These are phyloP conservation scores for Globisporangium okanoganense DNA, from an alignment of 352 stramenopile genomes.

Conservation along the genomic window DNA sequence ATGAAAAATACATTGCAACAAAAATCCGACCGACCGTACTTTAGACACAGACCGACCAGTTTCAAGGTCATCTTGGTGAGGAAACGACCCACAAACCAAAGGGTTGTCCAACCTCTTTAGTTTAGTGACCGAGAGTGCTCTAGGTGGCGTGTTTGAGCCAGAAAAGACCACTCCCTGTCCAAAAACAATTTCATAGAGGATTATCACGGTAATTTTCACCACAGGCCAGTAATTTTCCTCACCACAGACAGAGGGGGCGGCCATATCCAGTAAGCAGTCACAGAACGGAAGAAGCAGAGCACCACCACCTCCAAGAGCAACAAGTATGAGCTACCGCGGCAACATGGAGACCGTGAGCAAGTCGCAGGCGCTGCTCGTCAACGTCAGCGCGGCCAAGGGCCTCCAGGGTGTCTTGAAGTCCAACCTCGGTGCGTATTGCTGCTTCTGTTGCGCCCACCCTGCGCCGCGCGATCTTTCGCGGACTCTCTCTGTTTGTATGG, in stretches of 20 bases:
- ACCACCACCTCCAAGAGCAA: not conserved
- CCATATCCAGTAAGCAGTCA: not conserved
- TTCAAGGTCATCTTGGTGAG: no score
- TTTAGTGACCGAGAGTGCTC: no score
- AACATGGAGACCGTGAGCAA: constrained; percentile 98
- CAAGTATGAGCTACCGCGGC: constrained; percentile 64
- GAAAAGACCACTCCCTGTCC: no score
- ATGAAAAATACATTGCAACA: no score
- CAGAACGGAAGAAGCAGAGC: not conserved
- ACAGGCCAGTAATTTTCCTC: not conserved
- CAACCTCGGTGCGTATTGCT: constrained; percentile 73
- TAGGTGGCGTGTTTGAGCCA: no score
- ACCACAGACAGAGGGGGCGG: not conserved
- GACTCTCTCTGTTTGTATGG: not conserved
- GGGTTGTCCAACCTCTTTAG: no score
- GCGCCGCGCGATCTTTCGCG: not conserved
- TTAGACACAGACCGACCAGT: no score
- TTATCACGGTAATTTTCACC: no score
- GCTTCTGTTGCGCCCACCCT: not conserved
- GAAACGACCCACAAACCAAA: no score
- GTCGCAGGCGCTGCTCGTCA: constrained; percentile 94
- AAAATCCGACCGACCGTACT: no score
- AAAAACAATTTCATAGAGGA: no score
- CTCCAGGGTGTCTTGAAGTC: constrained; percentile 95
- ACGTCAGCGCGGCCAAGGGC: constrained; percentile 96